Evolutionary conservation across 306 rosid genomes (phyloP).

Genomic region (Carpinus fangiana): DNA sequence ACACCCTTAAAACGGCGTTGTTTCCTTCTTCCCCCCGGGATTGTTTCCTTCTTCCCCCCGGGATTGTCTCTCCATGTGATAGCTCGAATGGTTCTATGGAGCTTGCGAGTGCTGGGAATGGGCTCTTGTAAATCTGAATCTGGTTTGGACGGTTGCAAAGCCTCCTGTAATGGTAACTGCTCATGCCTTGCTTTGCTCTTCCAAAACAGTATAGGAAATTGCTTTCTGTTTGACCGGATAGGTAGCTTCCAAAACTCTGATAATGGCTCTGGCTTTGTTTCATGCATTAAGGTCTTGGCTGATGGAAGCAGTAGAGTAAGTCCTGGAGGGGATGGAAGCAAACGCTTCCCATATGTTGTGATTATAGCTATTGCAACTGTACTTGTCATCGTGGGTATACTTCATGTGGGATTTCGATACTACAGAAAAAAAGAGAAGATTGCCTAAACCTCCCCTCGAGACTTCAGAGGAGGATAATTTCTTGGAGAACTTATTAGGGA

Average conservation of each 20-base stretch:
- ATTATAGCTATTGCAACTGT: constrained; percentile 50
- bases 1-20: no score
- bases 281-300: constrained; percentile 62
- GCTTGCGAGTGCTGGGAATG: constrained; percentile 53
- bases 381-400: constrained; percentile 48
- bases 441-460: constrained; percentile 46
- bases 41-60: no score
- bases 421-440: constrained; percentile 41
- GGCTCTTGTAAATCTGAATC: constrained; percentile 56
- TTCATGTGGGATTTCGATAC: constrained; percentile 51
- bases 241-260: constrained; percentile 67
- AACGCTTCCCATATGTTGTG: constrained; percentile 47
- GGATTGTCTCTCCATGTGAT: constrained; percentile 60
- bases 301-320: constrained; percentile 31
- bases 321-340: constrained; percentile 36
- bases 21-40: no score
- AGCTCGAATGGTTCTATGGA: constrained; percentile 22
- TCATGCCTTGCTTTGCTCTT: constrained; percentile 84
- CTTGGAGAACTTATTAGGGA: constrained; percentile 66
- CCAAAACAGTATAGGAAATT: constrained; percentile 63
- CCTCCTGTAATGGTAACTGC: constrained; percentile 64
- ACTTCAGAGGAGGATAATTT: constrained; percentile 85
- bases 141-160: constrained; percentile 59
- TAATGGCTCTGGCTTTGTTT: constrained; percentile 50
- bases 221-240: constrained; percentile 64